These are phyloP conservation scores for Ustilago crameri DNA, from an alignment of 1,284 basidiomycete genomes.

Conservation along the genomic window DNA sequence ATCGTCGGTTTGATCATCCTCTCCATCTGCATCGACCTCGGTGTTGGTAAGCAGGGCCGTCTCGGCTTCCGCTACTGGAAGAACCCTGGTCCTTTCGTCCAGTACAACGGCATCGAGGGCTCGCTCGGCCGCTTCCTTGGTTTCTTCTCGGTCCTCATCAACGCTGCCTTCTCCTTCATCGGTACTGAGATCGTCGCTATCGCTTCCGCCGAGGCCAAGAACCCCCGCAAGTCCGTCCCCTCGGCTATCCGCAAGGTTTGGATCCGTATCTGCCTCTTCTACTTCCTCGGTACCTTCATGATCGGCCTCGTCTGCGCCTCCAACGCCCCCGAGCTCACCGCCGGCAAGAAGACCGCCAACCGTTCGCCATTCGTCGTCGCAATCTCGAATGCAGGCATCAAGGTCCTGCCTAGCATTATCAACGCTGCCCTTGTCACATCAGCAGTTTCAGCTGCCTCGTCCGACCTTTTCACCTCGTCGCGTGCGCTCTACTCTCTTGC, in stretches of 20 bases:
- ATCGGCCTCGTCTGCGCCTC: conserved; percentile 59
- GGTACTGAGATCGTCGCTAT: conserved; percentile 86
- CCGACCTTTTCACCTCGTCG: conserved; percentile 82
- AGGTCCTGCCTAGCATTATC: conserved; percentile 72
- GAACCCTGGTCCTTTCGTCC: conserved; percentile 69
- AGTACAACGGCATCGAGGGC: conserved; percentile 70
- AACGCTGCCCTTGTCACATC: conserved; percentile 82
- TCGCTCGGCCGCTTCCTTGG: conserved; percentile 69
- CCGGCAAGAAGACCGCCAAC: conserved; percentile 47
- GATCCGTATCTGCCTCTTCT: conserved; percentile 62
- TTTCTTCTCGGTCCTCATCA: conserved; percentile 66
- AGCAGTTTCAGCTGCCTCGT: conserved; percentile 85
- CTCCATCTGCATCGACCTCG: conserved; percentile 61
- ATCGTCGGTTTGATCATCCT: conserved; percentile 65
- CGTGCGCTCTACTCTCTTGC: conserved; percentile 81
- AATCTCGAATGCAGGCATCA: conserved; percentile 59
- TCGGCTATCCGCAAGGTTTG: conserved; percentile 58
- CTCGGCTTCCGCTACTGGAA: conserved; percentile 62
- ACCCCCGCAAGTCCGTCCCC: conserved; percentile 68
- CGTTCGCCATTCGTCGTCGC: conserved; percentile 67
- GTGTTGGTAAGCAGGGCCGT: conserved; percentile 50
- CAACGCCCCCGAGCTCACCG: conserved; percentile 51
- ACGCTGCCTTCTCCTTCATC: conserved; percentile 84
- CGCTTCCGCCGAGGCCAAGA: conserved; percentile 76
- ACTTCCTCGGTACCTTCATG: conserved; percentile 70